Evolutionary conservation across 306 rosid genomes (phyloP), one percentile per base, ranked within the genome.

Genomic region (Lathyrus oleraceus): DNA sequence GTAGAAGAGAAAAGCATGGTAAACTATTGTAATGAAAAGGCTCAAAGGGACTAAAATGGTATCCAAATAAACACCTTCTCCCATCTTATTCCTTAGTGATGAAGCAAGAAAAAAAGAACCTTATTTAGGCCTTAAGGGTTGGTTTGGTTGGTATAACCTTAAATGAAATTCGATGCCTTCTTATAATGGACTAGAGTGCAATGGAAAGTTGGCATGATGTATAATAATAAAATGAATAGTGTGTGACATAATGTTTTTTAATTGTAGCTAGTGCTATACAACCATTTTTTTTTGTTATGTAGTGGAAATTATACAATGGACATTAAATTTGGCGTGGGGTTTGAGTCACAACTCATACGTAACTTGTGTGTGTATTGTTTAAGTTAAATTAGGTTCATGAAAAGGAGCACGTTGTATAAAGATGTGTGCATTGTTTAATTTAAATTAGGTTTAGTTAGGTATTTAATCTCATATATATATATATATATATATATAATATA

Each of bases 1-100:
- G 61, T 81, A 80, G 81, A 87, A 90, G 8, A 92, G 91, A 81
- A 84, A 86, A 32, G 53, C 82, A 80, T 92, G 96, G 79, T 92
- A 90, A 27, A 85, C 88, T 3, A 82, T 60, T 9, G 84, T 80
- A 8, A 88, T 67, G 61, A 88, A 81, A 36, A 92, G 43, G 60
- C 96, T 89, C 38, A 86, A 9, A 42, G 92, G 85, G 42, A 86
- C 61, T 78, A 92, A 79, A 10, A 88, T 75, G 73, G 85, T 84
- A 65, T 92, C 96, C 48, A 89, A 35, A 70, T 78, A 89, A 61
- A 69, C 54, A 49, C 72, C 40, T 27, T 73, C 70, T 36, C 70
- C 84, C 90, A 91, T 91, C 1, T 67, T 42, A 42, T 42, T 71
- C 47, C 47, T n/a, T 8, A 6, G 51, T 11, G 30, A 67, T 49